phyloP scores from a whole-genome alignment of 2,329 filamentous ascomycete genomes.

The Pseudogymnoascus sp. region DNA sequence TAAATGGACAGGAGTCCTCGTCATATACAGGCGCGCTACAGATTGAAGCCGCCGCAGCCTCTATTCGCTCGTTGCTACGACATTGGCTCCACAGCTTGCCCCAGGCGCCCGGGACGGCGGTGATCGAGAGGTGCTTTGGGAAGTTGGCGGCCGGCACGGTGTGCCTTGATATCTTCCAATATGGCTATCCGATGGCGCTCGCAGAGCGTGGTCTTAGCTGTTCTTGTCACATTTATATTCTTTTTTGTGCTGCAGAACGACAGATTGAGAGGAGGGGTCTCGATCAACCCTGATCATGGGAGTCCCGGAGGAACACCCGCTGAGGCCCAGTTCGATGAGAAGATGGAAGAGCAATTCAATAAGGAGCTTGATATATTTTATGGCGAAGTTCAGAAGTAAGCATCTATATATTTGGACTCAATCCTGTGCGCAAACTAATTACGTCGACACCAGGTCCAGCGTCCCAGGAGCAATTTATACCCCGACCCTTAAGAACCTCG shows the following conservation, averaged over 20 bases:
- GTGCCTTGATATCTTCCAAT: background rate
- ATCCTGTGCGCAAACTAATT: conserved; percentile 10
- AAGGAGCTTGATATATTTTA: conserved; percentile 31
- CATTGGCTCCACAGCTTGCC: background rate
- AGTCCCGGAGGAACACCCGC: background rate
- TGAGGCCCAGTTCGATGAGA: background rate
- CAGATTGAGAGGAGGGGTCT: background rate
- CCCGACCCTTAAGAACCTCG: conserved; percentile 42
- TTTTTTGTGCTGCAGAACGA: background rate
- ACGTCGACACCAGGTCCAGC: conserved; percentile 30
- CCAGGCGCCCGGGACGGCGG: background rate
- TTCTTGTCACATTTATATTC: background rate
- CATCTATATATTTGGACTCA: conserved; percentile 16
- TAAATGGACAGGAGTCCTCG: background rate
- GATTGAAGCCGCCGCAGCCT: background rate
- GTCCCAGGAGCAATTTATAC: conserved; percentile 47
- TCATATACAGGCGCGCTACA: conserved; percentile 1
- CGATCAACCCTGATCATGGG: background rate
- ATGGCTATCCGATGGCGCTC: conserved; percentile 1
- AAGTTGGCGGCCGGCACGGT: background rate
- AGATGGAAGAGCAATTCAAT: conserved; percentile 20
- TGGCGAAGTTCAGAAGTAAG: conserved; percentile 28
- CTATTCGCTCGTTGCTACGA: background rate
- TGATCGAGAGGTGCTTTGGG: background rate
- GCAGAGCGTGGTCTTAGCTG: background rate